These are phyloP conservation scores for Oryza brachyantha DNA, from an alignment of 176 grass and related monocot species.

Conservation along the genomic window DNA sequence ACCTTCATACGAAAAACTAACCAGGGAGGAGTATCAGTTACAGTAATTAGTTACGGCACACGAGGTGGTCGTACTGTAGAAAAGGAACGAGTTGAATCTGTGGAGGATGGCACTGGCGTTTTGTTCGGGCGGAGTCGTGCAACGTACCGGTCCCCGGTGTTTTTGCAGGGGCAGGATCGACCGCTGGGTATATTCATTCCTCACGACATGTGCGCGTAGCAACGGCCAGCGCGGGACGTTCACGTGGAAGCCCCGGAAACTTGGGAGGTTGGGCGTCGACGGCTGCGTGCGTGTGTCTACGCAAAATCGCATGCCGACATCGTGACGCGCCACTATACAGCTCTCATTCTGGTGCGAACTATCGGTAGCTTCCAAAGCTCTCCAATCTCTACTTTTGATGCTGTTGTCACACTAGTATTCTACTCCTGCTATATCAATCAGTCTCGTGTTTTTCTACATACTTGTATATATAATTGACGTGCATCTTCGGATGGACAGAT, in stretches of 20 bases:
- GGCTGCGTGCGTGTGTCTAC: not conserved
- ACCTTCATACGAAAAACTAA: not conserved
- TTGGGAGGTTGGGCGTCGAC: not conserved
- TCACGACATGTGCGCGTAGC: not conserved
- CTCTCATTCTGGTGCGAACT: too few species aligned
- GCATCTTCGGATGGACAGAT: not conserved
- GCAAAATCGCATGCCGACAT: conserved; percentile 31
- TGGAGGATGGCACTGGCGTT: not conserved
- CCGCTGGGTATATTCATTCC: not conserved
- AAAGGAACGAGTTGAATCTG: not conserved
- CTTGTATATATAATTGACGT: not conserved
- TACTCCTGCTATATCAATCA: too few species aligned
- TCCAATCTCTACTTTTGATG: not conserved
- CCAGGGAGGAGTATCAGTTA: too few species aligned
- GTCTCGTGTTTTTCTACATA: too few species aligned
- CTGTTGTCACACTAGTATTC: not conserved
- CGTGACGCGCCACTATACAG: not conserved
- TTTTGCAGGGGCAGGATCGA: too few species aligned
- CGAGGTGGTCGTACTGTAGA: not conserved
- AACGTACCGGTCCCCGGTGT: not conserved
- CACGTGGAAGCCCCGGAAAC: conserved; percentile 8
- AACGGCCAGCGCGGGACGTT: not conserved
- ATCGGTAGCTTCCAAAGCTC: not conserved
- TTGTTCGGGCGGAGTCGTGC: not conserved
- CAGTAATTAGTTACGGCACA: too few species aligned